Conservation (phyloP, 768 basidiomycete genomes). For the Lyophyllum shimeji region DNA sequence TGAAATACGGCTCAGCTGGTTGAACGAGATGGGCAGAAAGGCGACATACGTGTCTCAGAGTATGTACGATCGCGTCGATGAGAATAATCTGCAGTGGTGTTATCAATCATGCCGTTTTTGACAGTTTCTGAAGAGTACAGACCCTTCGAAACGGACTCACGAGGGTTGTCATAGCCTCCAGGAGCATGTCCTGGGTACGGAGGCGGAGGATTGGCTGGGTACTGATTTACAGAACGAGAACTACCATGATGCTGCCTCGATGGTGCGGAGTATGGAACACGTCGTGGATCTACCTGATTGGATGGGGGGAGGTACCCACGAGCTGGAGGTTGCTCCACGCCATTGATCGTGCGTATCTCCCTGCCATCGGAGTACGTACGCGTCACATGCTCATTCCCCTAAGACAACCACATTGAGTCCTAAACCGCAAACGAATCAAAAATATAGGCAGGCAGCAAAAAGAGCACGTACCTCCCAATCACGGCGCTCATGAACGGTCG, state of each 20-base stretch:
- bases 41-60: conserved; percentile 12
- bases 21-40: not conserved
- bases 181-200: conserved; percentile 17
- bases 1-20: not conserved
- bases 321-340: conserved; percentile 45
- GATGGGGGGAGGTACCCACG: conserved; percentile 27
- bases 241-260: conserved; percentile 14
- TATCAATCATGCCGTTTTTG: not conserved
- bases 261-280: conserved; percentile 19
- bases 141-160: conserved; percentile 17
- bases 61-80: conserved; percentile 12
- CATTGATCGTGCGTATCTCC: conserved; percentile 66
- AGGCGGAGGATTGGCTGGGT: conserved; percentile 26
- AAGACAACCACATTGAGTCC: conserved; percentile 1
- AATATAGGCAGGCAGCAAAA: not conserved
- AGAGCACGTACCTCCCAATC: conserved; percentile 55
- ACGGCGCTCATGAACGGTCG: conserved; percentile 50
- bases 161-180: conserved; percentile 12
- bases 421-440: conserved; percentile 8
- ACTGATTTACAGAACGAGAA: conserved; percentile 20
- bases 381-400: conserved; percentile 79
- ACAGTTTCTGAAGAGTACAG: not conserved
- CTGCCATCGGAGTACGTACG: conserved; percentile 67
- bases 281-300: conserved; percentile 13
- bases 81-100: conserved; percentile 16